Evolutionary conservation across 257 asterid species (phyloP).

Genomic region (Hygrophila difformis): DNA sequence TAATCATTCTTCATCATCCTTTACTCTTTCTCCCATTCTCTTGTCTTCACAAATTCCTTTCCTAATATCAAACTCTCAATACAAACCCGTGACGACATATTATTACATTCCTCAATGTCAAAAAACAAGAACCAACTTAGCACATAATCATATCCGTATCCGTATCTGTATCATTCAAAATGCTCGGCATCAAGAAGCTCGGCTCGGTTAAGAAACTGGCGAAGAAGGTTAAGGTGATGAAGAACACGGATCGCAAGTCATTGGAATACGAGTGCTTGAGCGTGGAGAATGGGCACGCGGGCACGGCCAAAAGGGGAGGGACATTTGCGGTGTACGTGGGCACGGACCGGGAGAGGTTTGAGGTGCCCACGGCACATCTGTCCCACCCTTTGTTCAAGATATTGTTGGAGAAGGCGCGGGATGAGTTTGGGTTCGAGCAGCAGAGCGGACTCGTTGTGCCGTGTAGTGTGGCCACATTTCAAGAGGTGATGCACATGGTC

Average conservation of each 20-base stretch:
- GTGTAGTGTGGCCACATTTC: constrained; percentile 58
- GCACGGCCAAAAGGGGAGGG: constrained; percentile 41
- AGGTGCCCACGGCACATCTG: constrained; percentile 60
- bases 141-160: too few relatives aligned
- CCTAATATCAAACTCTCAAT: too few relatives aligned
- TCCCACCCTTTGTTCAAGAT: constrained; percentile 83
- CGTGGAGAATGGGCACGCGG: constrained; percentile 18
- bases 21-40: too few relatives aligned
- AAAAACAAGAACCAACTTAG: too few relatives aligned
- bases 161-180: too few relatives aligned
- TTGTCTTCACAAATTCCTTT: too few relatives aligned
- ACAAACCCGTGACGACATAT: too few relatives aligned
- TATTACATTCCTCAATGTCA: too few relatives aligned
- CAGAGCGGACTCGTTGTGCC: constrained; percentile 58
- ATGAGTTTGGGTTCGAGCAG: constrained; percentile 60
- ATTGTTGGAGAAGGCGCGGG: constrained; percentile 61
- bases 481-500: constrained; percentile 52
- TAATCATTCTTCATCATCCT: too few relatives aligned
- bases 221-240: constrained; percentile 35
- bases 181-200: constrained; percentile 63
- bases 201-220: constrained; percentile 62
- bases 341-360: constrained; percentile 54
- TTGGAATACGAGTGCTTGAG: constrained; percentile 29
- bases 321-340: constrained; percentile 65
- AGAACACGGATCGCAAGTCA: constrained; percentile 6